A percentile compares a stretch with the other conserved stretches of the same genome.
Evolutionary conservation across 2,329 filamentous ascomycete genomes (phyloP).

Genomic region (Hypoxylon sp.): DNA sequence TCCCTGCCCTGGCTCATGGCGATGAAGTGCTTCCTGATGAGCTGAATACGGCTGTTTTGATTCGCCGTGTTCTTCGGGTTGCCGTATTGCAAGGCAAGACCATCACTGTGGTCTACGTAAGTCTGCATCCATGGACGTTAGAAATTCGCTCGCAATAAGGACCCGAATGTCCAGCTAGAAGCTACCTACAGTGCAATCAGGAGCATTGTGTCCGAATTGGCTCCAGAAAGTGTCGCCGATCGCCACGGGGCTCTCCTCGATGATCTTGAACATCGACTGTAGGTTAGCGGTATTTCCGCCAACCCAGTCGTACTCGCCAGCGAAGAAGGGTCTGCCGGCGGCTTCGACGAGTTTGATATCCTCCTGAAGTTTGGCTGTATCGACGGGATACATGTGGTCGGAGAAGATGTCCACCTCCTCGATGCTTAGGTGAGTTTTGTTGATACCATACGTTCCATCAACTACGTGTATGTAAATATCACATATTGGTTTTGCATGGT

Average conservation of each 20-base stretch:
- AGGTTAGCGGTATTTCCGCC: conserved; percentile 56
- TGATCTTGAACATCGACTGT: conserved; percentile 58
- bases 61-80: conserved; percentile 60
- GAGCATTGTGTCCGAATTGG: conserved; percentile 62
- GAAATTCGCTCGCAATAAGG: background rate
- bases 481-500: background rate
- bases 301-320: conserved; percentile 65
- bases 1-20: conserved; percentile 57
- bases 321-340: conserved; percentile 60
- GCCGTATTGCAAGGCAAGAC: conserved; percentile 62
- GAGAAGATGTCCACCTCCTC: conserved; percentile 63
- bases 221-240: conserved; percentile 64
- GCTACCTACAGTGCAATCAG: conserved; percentile 60
- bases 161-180: background rate
- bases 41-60: conserved; percentile 57
- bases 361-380: conserved; percentile 57
- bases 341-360: conserved; percentile 58
- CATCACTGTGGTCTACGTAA: conserved; percentile 63
- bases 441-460: conserved; percentile 57
- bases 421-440: conserved; percentile 60
- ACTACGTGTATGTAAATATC: conserved; percentile 27
- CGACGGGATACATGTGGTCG: conserved; percentile 64
- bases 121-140: conserved; percentile 50
- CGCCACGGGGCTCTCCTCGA: conserved; percentile 58
- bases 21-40: conserved; percentile 62